Evolutionary conservation across 164 flowering plant species (phyloP), one percentile per base, ranked within the genome.

Genomic region (Litsea cubeba): DNA sequence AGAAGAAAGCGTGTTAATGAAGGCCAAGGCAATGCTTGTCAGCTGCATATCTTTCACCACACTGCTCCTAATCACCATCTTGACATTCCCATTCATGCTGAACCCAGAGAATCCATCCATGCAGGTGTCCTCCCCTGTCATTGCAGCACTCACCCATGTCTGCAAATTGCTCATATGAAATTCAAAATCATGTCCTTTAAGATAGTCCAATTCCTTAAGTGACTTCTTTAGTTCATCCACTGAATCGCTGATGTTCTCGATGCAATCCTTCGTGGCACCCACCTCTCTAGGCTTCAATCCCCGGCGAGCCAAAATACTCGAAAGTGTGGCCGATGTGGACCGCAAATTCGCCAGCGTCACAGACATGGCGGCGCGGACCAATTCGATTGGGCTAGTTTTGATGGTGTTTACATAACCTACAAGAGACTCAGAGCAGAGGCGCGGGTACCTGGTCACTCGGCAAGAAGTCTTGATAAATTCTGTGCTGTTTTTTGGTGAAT

Each of bases 101-200:
- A 72, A 15, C 12, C 67, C 87, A 22, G 75, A 75, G 46, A 88
- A 81, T 17, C 85, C 91, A 30, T 88, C 92, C 83, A 78, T 79
- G 79, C 92, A 90, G 0, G 92, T 86, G 8, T 85, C 83, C 12
- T 86, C 90, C 24, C 87, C 82, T 0, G 94, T 82, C 65, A 90
- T 66, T 1, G 91, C 91, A 1, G 94, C 89, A 66, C 91, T 90
- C 1, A 88, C 90, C 87, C 88, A 87, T 1, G 92, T 90, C 83
- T 83, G 75, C 1, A 89, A 78, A 20, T 86, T 79, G 68, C 82
- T 77, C 85, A 87, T 79, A 28, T 86, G 64, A 10, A 72, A 50
- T 17, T 71, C 77, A 57, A 82, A 79, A 14, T 85, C 82, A 1
- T 80, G 77, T 5, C 81, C 84, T 12, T 25, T 60, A 18, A 88